Evolutionary conservation across 2,329 filamentous ascomycete genomes (phyloP).

Genomic region (Nannizzia gypsea): DNA sequence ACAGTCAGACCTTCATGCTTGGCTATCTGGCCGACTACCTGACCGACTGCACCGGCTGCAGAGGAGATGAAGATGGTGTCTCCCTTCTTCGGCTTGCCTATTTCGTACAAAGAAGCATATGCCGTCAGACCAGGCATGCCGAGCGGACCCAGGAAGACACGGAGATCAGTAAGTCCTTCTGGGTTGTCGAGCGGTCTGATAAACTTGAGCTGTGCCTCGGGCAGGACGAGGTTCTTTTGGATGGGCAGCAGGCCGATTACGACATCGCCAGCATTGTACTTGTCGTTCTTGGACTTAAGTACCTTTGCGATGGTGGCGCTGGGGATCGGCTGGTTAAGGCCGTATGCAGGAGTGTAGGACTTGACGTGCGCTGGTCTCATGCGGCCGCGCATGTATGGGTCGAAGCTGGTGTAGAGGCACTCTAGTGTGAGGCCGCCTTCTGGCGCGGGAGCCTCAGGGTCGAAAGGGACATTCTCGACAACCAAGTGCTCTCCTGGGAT

Average conservation of each 20-base stretch:
- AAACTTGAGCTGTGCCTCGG: constrained; percentile 33
- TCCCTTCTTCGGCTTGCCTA: constrained; percentile 61
- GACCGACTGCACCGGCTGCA: constrained; percentile 69
- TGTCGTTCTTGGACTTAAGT: constrained; percentile 52
- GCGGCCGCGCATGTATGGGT: constrained; percentile 72
- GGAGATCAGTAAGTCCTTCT: constrained; percentile 35
- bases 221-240: constrained; percentile 56
- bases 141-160: constrained; percentile 60
- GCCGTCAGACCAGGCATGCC: constrained; percentile 71
- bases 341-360: constrained; percentile 57
- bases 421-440: constrained; percentile 57
- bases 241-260: constrained; percentile 47
- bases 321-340: constrained; percentile 50
- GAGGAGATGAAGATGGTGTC: constrained; percentile 75
- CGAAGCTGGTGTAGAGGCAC: constrained; percentile 63
- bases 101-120: constrained; percentile 61
- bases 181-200: constrained; percentile 56
- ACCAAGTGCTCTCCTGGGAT: constrained; percentile 58
- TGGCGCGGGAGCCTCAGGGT: constrained; percentile 45
- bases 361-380: constrained; percentile 56
- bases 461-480: constrained; percentile 55
- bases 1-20: constrained; percentile 70
- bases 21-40: constrained; percentile 70
- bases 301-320: constrained; percentile 57
- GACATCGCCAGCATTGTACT: constrained; percentile 57